Percentiles rank a stretch among this genome's conserved stretches.
phyloP scores from a whole-genome alignment of 305 asterid species.

The Galium porrigens region DNA sequence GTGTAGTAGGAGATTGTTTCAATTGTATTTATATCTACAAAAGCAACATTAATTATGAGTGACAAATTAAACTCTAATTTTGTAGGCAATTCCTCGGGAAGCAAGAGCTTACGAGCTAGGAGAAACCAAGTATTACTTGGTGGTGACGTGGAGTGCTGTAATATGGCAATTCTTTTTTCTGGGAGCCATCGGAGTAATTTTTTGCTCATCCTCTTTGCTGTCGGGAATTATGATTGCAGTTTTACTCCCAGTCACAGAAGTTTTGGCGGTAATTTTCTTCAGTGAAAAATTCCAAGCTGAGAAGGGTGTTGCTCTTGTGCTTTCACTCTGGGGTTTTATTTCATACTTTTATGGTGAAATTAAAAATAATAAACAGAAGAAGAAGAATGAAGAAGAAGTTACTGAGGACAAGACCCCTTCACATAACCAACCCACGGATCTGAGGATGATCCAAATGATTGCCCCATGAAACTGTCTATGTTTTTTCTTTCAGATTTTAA shows the following conservation, averaged over 20 bases:
- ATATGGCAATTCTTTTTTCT: constrained; percentile 44
- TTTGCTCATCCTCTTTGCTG: constrained; percentile 38
- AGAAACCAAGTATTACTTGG: constrained; percentile 34
- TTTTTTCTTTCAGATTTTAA: neutral
- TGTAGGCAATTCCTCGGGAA: constrained; percentile 45
- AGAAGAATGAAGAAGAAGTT: neutral
- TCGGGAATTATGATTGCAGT: constrained; percentile 35
- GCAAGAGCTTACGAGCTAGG: constrained; percentile 43
- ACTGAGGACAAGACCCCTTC: neutral
- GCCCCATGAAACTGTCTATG: neutral
- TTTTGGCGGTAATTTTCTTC: constrained; percentile 36
- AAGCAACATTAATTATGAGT: no score
- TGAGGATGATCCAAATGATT: neutral
- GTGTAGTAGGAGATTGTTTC: no score
- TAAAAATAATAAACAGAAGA: neutral
- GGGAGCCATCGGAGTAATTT: constrained; percentile 46
- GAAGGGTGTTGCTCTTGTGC: neutral
- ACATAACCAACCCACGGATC: neutral
- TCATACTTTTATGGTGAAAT: constrained; percentile 5
- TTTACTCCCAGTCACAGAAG: constrained; percentile 34
- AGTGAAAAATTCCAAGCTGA: constrained; percentile 23
- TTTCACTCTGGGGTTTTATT: constrained; percentile 4
- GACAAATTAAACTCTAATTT: no score
- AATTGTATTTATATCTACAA: no score
- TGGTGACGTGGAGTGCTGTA: constrained; percentile 25